Conservation (phyloP, 176 grass and related monocot genomes). For the Secale cereale region DNA sequence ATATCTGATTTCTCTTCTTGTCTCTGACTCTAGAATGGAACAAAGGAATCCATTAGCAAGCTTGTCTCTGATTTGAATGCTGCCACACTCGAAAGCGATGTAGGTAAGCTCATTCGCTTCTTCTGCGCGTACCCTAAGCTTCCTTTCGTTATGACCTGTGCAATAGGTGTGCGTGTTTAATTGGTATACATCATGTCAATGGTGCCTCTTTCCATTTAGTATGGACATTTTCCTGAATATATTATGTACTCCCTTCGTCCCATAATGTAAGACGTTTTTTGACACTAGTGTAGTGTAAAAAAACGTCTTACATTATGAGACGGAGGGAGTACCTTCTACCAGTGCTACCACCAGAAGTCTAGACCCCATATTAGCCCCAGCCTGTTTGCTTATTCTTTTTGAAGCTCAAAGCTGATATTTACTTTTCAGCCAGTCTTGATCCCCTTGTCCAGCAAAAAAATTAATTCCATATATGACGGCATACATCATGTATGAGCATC, state of each 20-base stretch:
- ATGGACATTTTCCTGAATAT: not conserved
- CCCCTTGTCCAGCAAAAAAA: not conserved
- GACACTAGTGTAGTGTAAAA: no score
- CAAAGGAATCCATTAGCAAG: conserved; percentile 85
- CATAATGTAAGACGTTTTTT: no score
- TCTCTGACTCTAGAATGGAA: conserved; percentile 72
- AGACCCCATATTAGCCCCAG: not conserved
- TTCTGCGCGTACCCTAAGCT: not conserved
- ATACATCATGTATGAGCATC: conserved; percentile 6
- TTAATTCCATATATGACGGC: not conserved
- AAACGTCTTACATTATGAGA: no score
- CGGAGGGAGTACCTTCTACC: not conserved
- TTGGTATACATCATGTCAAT: not conserved
- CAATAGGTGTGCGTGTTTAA: not conserved
- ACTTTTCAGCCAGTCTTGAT: not conserved
- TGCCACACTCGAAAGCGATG: conserved; percentile 87
- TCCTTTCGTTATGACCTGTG: not conserved
- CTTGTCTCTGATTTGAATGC: conserved; percentile 93
- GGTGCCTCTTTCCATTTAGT: not conserved
- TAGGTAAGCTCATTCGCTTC: conserved; percentile 64
- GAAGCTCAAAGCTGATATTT: not conserved
- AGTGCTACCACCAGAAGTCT: not conserved
- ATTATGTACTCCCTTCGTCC: not conserved
- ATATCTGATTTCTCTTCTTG: conserved; percentile 8
- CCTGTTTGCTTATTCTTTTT: not conserved